These are phyloP conservation scores for Hyaloscypha finlandica DNA, from an alignment of 495 filamentous ascomycete species.

Conservation along the genomic window DNA sequence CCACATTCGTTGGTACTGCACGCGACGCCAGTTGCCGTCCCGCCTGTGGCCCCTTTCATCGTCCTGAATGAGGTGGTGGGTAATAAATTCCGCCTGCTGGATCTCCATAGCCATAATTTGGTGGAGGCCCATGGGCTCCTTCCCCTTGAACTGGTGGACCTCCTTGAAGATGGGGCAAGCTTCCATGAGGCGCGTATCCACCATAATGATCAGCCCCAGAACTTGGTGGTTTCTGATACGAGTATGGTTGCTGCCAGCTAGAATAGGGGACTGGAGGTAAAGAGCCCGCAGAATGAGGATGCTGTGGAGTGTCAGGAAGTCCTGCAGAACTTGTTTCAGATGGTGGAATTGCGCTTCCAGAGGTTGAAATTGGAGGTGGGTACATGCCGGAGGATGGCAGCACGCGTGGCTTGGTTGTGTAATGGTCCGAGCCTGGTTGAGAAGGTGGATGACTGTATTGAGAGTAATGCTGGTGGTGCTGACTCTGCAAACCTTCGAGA, in stretches of 20 bases:
- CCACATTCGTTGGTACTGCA: background rate
- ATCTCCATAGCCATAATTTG: slow-evolving; percentile 30
- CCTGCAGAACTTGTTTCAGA: slow-evolving; percentile 14
- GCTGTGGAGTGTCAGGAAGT: slow-evolving; percentile 11
- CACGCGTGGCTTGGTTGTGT: slow-evolving; percentile 27
- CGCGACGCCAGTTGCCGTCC: background rate
- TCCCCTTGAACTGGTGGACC: slow-evolving; percentile 1
- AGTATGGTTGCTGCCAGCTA: slow-evolving; percentile 32
- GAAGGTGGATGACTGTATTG: slow-evolving; percentile 20
- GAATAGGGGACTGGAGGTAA: slow-evolving; percentile 24
- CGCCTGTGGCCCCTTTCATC: slow-evolving; percentile 6
- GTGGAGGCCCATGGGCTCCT: slow-evolving; percentile 6
- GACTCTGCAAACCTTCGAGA: slow-evolving; percentile 29
- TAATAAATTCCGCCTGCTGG: slow-evolving; percentile 24
- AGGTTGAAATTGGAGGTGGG: slow-evolving; percentile 29
- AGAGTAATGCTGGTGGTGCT: slow-evolving; percentile 20
- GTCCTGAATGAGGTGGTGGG: slow-evolving; percentile 25
- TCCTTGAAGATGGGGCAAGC: slow-evolving; percentile 8
- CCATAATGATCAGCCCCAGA: slow-evolving; percentile 25
- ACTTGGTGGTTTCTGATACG: slow-evolving; percentile 28
- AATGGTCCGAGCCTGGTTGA: slow-evolving; percentile 22
- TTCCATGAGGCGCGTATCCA: slow-evolving; percentile 22
- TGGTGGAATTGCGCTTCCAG: slow-evolving; percentile 9
- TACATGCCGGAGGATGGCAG: slow-evolving; percentile 31
- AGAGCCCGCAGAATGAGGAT: slow-evolving; percentile 25